Evolutionary conservation across 108 stramenopile genomes (phyloP), one percentile per base, ranked within the genome.

Genomic region (Skeletonema tropicum): DNA sequence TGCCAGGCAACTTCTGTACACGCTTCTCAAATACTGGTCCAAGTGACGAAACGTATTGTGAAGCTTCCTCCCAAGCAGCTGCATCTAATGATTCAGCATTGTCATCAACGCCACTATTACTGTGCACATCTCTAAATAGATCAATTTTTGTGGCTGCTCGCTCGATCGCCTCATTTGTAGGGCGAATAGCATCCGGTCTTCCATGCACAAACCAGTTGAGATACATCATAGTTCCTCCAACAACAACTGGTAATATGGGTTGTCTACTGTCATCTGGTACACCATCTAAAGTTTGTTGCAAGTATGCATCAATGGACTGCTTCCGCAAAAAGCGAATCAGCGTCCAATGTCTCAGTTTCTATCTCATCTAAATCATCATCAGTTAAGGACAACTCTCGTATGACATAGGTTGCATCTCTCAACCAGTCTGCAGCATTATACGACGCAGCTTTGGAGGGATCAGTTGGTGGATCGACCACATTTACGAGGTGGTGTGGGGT

Each of bases 211-310:
- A 88, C 98, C 98, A 99, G 52, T 97, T 89, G 0, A 97, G 60
- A 76, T 98, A 99, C 96, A 99, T 97, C 94, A 97, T 97, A n/a
- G 94, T 95, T 1, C 97, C 97, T 25, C 97, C 97, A 17, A 93
- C 92, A 15, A 97, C 90, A 10, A 97, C 88, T 19, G 92, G 92
- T 31, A 92, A 73, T 11, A 92, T 59, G 14, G 69, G 33, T 38
- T 35, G 15, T 64, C 73, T 68, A 11, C 21, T 25, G 19, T 55
- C 8, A 55, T 0, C 19, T 36, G 61, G 5, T 7, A 5, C 8
- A 39, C 2, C 57, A 15, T 29, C 49, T 7, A 73, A 21, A 10
- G 41, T 64, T 21, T 55, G 48, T 14, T 45, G 21, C 64, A 73
- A 41, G 31, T 36, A 46, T 45, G 17, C 58, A 58, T 82, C 69